Evolutionary conservation across 768 basidiomycete species (phyloP).

Genomic region (Lactarius hengduanensis): DNA sequence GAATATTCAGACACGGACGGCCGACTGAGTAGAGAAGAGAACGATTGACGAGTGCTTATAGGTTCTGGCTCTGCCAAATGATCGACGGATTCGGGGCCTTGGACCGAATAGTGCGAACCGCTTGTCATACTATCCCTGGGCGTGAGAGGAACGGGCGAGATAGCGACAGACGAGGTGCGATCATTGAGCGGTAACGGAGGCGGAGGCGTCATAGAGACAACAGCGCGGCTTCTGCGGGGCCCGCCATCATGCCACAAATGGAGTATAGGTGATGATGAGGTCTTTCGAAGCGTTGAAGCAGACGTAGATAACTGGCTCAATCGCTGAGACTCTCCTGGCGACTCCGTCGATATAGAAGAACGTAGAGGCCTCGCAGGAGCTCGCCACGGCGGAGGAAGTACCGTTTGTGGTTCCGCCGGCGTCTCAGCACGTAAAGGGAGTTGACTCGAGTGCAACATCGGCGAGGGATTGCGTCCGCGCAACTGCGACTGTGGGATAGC

Average conservation of each 20-base stretch:
- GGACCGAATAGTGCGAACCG: constrained; percentile 27
- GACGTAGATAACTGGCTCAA: constrained; percentile 23
- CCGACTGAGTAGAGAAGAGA: constrained; percentile 48
- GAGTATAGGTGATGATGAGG: constrained; percentile 45
- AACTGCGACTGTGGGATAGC: background rate
- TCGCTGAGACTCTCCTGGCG: constrained; percentile 27
- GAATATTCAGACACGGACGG: constrained; percentile 67
- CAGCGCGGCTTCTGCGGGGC: constrained; percentile 17
- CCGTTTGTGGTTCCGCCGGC: constrained; percentile 56
- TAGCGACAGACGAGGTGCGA: constrained; percentile 14
- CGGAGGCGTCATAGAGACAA: constrained; percentile 29
- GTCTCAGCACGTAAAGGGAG: constrained; percentile 62
- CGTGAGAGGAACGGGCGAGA: constrained; percentile 1
- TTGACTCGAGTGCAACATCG: constrained; percentile 41
- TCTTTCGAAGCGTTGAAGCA: constrained; percentile 40
- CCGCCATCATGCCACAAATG: constrained; percentile 23
- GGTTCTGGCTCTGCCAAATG: constrained; percentile 29
- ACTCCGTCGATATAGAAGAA: constrained; percentile 48
- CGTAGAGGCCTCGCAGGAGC: constrained; percentile 55
- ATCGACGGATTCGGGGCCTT: constrained; percentile 18
- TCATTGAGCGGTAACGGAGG: constrained; percentile 22
- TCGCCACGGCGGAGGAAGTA: constrained; percentile 66
- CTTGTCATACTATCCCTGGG: constrained; percentile 27
- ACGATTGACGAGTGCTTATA: constrained; percentile 46
- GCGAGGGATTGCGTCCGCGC: constrained; percentile 6